Evolutionary conservation across 371 early-diverging fungal genomes (phyloP).

Genomic region (Actinomucor elegans): DNA sequence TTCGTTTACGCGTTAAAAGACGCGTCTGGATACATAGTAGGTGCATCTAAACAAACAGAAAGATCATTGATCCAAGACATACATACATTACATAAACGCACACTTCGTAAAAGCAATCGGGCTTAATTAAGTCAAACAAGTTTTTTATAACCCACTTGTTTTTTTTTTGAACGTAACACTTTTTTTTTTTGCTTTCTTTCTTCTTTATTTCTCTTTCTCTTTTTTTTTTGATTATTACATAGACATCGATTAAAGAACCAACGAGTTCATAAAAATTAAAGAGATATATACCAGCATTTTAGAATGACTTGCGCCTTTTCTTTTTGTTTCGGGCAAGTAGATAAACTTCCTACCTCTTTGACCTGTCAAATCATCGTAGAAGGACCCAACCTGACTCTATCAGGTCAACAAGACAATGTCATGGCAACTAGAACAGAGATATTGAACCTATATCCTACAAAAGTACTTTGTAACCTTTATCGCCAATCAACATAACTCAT

Average conservation of each 20-base stretch:
- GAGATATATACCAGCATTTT: not conserved
- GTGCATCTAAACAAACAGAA: too few species aligned
- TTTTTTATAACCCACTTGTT: too few species aligned
- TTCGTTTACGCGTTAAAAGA: too few species aligned
- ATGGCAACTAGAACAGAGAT: constrained; percentile 47
- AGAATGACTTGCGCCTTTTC: constrained; percentile 25
- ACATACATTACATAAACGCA: not conserved
- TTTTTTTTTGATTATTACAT: too few species aligned
- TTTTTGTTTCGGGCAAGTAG: constrained; percentile 26
- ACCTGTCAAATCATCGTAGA: constrained; percentile 37
- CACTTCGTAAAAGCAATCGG: not conserved
- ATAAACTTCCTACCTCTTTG: constrained; percentile 35
- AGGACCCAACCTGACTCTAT: constrained; percentile 44
- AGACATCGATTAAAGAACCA: too few species aligned
- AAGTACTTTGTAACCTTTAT: too few species aligned
- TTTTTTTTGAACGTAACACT: constrained; percentile 6
- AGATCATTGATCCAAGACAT: too few species aligned
- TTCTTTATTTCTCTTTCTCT: constrained; percentile 5
- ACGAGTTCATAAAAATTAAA: too few species aligned
- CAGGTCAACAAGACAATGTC: constrained; percentile 39
- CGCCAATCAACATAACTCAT: too few species aligned
- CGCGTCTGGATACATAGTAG: too few species aligned
- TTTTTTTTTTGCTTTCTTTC: constrained; percentile 4
- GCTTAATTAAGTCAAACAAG: not conserved
- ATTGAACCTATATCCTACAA: constrained; percentile 38